Evolutionary conservation across 2,329 filamentous ascomycete species (phyloP), one percentile per base, ranked within the genome.

Genomic region (Phialophora verrucosa): DNA sequence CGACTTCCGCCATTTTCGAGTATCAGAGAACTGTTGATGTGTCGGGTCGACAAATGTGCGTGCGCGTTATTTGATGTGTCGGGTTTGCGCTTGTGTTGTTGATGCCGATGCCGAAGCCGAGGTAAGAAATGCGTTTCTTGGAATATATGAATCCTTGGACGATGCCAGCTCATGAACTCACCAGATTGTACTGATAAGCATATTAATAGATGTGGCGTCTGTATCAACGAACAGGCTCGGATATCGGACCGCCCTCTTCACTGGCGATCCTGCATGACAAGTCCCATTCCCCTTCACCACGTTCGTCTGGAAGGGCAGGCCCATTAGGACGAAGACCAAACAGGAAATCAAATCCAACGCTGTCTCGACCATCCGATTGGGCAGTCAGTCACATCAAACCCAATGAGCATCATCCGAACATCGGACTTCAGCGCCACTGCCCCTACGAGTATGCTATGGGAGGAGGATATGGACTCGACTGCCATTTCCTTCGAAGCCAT

Each of bases 1-100:
- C 61, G 23, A 63, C 61, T 23, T 51, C n/a, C 38, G 61, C 53
- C 61, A 57, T 63, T 11, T 32, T 56, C 31, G 29, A 14, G 49
- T 51, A 5, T 51, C 14, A 25, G 23, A 51, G 49, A 14, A 23
- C 23, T 51, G 49, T 12, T 23, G 49, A 25, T 14, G 14, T 11
- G 14, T 29, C 10, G 8, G 20, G 20, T 27, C 23, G 11, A n/a
- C 17, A 5, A 5, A 5, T 6, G n/a, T 44, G 14, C 38, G 38
- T 44, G 49, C 5, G 49, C 17, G n/a, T 49, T 27, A 23, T 12
- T 12, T 23, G 49, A 25, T 14, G 14, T 11, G 14, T 29, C 10
- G 20, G 20, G 20, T 2, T 44, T 44, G 14, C 17, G 38, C 20
- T 11, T 12, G 49, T 3, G 44, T 49, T 27, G 49, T 51, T 23